Base-by-base conservation (phyloP, 352 stramenopile genomes). In the Phytophthora macrochlamydospora region DNA sequence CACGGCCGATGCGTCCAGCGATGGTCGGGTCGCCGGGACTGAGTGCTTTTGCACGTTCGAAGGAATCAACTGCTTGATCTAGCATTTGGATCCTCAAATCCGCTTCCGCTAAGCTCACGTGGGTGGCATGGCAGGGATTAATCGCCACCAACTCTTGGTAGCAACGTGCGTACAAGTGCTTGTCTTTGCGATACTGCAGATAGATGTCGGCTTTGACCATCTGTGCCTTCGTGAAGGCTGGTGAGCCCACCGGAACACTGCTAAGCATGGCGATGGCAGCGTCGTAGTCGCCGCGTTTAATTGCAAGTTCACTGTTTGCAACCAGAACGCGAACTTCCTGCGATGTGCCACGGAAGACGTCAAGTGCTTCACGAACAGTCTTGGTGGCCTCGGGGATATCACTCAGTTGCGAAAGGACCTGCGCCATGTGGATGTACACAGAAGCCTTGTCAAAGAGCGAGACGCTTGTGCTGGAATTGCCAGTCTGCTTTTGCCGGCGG, bases 131-230 rank as follows among this genome's bases (percentile, higher is more conserved):
- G 31, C 74, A 90, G 13, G 88, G 90, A 24, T 89, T 91, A 12
- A 88, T 72, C 13, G 87, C 78, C 29, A 97, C 92, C 12, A 98
- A 75, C 43, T 98, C 86, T 62, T 93, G 78, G 65, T 93, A 98
- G 64, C 92, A 98, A 7, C 87, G 81, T 14, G 83, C 87, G 72
- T 97, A 98, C 38, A 85, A 67, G 29, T 88, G 62, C 60, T 97
- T 98, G 75, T 98, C 93, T 45, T 97, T 96, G 51, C 87, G 80
- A 61, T 98, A 87, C 54, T 87, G 87, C 24, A 98, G 76, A 58
- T 95, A 98, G 52, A 98, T 98, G 53, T 97, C 89, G 13, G 95
- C 95, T 64, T 98, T 98, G 56, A 97, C 78, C 68, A 97, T 93
- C 67, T 98, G 91, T 7, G 90, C 91, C 62, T 90, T 93, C 4